Conservation (phyloP, 768 basidiomycete species). For the Suillus subalutaceus region DNA sequence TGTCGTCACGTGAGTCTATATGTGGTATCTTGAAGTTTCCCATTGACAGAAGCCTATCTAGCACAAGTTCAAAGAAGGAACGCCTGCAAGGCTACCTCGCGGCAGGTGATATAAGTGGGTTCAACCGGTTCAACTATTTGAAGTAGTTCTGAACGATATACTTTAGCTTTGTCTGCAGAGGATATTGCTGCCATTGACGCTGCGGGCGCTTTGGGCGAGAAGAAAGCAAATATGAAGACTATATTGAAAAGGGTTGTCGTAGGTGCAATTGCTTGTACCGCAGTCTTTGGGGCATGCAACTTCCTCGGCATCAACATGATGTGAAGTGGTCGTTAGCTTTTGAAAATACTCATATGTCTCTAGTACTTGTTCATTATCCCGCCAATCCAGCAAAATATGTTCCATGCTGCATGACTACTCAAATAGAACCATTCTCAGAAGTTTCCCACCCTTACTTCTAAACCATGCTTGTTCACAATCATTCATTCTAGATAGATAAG, state of each 20-base stretch:
- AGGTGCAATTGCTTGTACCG: slow-evolving; percentile 2
- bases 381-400: not conserved
- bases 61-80: slow-evolving; percentile 65
- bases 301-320: not conserved
- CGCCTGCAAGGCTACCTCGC: slow-evolving; percentile 69
- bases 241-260: slow-evolving; percentile 5
- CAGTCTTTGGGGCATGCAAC: slow-evolving; percentile 8
- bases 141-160: not conserved
- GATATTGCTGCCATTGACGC: slow-evolving; percentile 56
- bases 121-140: not conserved
- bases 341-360: not conserved
- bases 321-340: not conserved
- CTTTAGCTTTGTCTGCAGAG: slow-evolving; percentile 38
- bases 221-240: not conserved
- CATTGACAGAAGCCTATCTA: slow-evolving; percentile 24
- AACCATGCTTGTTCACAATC: not conserved
- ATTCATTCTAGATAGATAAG: not conserved
- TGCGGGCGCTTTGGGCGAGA: slow-evolving; percentile 43
- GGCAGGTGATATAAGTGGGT: slow-evolving; percentile 65
- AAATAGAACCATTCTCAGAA: not conserved
- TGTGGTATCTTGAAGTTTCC: not conserved
- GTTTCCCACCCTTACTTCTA: not conserved
- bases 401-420: not conserved
- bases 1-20: slow-evolving; percentile 54
- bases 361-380: not conserved